Evolutionary conservation across 305 asterid species (phyloP), one percentile per base, ranked within the genome.

Genomic region (Andrographis paniculata): DNA sequence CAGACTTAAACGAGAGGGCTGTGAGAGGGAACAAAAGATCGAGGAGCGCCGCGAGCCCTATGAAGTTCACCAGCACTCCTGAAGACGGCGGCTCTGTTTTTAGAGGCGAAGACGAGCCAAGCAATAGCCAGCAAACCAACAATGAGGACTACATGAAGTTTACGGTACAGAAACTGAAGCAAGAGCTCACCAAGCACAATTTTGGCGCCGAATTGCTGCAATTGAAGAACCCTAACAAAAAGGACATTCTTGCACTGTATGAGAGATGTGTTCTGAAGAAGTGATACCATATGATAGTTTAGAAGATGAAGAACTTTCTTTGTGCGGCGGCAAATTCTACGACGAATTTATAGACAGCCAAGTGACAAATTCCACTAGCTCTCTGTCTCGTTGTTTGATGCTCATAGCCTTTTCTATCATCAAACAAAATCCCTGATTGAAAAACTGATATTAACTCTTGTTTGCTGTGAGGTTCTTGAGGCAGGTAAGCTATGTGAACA

Each of bases 31-130:
- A 63, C 66, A 91, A 91, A 67, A 79, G 88, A 74, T 68, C 93
- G 8, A 83, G 63, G 72, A 87, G 87, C 56, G 77, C 76, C n/a
- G 63, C 62, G 18, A 82, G 96, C 69, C 92, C 94, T 39, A 20
- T 73, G 64, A 72, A 73, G 67, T 45, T 74, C 14, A 21, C 67
- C 19, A n/a, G n/a, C n/a, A 27, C 64, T 27, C 87, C 93, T 14
- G 95, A 91, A 64, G 96, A 91, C 42, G 99, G 93, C 15, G 95
- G 83, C 42, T 88, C 97, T 0, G 75, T 69, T 23, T 83, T 71
- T 51, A 59, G 63, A 71, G 78, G 78, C 11, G 87, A n/a, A n/a
- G n/a, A 75, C 5, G 95, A 79, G 36, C 75, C 60, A 16, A 69
- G 70, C n/a, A 42, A 27, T 45, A 78, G 95, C 70, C 95, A 75